Evolutionary conservation across 2,329 filamentous ascomycete genomes (phyloP).

Genomic region (Claviceps monticola): DNA sequence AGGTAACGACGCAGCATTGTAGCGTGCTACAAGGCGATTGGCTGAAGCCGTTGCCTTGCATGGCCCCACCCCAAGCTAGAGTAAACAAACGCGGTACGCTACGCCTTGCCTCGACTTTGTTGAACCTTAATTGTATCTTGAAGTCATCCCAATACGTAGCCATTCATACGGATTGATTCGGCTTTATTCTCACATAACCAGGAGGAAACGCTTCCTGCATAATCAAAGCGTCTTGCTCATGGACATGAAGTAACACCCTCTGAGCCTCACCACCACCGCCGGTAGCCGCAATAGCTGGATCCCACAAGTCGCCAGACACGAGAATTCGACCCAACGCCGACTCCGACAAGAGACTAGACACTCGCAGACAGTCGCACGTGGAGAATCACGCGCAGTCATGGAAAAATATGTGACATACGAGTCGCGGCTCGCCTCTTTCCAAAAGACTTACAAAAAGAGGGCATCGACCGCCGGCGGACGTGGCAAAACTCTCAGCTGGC

Average conservation of each 20-base stretch:
- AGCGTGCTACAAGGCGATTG: too few relatives aligned
- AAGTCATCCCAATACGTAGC: not conserved
- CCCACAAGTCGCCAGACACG: not conserved
- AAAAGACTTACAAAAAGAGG: conserved; percentile 52
- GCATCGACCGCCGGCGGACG: conserved; percentile 45
- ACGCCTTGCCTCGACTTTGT: too few relatives aligned
- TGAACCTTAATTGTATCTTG: too few relatives aligned
- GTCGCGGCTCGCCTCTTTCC: conserved; percentile 70
- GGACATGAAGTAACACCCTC: not conserved
- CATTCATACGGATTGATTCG: not conserved
- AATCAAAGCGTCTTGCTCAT: not conserved
- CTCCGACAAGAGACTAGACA: not conserved
- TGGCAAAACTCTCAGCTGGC: conserved; percentile 56
- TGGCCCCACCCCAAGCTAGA: conserved; percentile 3
- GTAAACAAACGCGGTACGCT: conserved; percentile 19
- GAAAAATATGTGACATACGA: conserved; percentile 47
- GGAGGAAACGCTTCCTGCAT: not conserved
- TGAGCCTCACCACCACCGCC: not conserved
- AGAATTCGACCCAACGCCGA: not conserved
- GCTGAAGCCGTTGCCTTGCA: too few relatives aligned
- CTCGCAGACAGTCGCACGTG: not conserved
- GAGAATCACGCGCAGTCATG: conserved; percentile 12
- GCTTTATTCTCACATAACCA: not conserved
- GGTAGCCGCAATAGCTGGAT: not conserved
- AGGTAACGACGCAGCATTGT: too few relatives aligned